Conservation (phyloP, 495 filamentous ascomycete genomes). For the Cudoniella acicularis region DNA sequence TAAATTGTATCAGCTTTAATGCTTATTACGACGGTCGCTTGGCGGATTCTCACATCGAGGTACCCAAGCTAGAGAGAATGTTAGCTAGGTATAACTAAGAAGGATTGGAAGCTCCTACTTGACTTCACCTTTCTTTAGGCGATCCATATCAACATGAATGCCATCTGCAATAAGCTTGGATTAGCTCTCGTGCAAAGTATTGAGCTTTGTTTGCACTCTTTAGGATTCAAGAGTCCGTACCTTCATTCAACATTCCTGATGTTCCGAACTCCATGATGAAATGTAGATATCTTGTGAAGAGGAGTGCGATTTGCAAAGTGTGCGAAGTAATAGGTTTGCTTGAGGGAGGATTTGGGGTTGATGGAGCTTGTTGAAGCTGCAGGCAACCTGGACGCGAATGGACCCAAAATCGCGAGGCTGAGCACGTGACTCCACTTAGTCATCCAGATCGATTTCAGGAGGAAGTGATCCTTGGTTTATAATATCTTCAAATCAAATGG, state of each 20-base stretch:
- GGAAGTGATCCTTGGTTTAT: no score
- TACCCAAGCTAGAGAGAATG: conserved; percentile 67
- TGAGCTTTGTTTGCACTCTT: conserved; percentile 7
- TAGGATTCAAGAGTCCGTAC: conserved; percentile 37
- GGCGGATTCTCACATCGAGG: conserved; percentile 77
- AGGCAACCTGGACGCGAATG: conserved; percentile 23
- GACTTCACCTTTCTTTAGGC: conserved; percentile 82
- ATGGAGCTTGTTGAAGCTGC: conserved; percentile 19
- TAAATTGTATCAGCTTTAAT: conserved; percentile 30
- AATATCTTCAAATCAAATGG: no score
- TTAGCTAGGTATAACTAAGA: conserved; percentile 27
- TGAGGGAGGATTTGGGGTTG: conserved; percentile 2
- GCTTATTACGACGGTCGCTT: conserved; percentile 9
- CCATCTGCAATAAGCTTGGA: conserved; percentile 63
- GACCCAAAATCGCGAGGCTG: conserved; percentile 19
- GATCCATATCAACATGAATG: conserved; percentile 97
- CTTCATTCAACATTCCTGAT: conserved; percentile 70
- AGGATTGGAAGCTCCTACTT: conserved; percentile 61
- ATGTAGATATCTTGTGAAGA: background rate
- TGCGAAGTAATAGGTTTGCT: background rate
- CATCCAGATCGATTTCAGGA: no score
- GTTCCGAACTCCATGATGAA: conserved; percentile 57
- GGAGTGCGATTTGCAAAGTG: background rate
- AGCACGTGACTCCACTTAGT: no score
- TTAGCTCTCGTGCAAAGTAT: conserved; percentile 15